A percentile compares a stretch with the other conserved stretches of the same genome.
These are phyloP conservation scores for Phellinidium pouzarii DNA, from an alignment of 1,284 basidiomycete genomes.

Conservation along the genomic window DNA sequence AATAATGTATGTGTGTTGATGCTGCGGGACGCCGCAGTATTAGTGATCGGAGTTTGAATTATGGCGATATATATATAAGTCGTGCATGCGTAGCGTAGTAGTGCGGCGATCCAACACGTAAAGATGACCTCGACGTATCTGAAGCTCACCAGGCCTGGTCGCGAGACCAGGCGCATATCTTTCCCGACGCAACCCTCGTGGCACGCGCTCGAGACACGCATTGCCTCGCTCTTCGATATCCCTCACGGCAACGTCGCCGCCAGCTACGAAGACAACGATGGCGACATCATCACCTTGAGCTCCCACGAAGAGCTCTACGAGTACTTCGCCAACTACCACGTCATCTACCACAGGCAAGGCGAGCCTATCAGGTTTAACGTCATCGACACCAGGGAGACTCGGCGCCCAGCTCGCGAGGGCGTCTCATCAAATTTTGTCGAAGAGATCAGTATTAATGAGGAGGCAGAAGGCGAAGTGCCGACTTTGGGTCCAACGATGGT, in stretches of 20 bases:
- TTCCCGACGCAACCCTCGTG: conserved; percentile 49
- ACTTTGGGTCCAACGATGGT: conserved; percentile 26
- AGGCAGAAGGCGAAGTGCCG: conserved; percentile 5
- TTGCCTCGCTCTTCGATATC: conserved; percentile 50
- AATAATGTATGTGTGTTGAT: not conserved
- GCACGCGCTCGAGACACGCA: conserved; percentile 46
- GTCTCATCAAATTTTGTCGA: conserved; percentile 22
- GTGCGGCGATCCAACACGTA: conserved; percentile 17
- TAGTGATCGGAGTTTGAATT: conserved; percentile 38
- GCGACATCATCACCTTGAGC: conserved; percentile 66
- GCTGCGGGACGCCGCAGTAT: not conserved
- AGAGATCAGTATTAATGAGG: conserved; percentile 34
- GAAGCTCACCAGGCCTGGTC: conserved; percentile 39
- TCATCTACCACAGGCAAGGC: conserved; percentile 27
- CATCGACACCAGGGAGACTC: conserved; percentile 45
- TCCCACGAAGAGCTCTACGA: conserved; percentile 62
- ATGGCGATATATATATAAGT: conserved; percentile 18
- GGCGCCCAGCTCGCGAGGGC: conserved; percentile 27
- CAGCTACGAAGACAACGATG: conserved; percentile 61
- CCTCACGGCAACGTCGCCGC: conserved; percentile 51
- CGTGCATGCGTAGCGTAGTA: conserved; percentile 2
- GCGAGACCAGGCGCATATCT: conserved; percentile 49
- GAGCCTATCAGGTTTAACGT: conserved; percentile 51
- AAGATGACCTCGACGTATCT: conserved; percentile 27
- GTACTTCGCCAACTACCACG: conserved; percentile 40